A percentile compares a stretch with the other conserved stretches of the same genome.
Evolutionary conservation across 2,329 filamentous ascomycete genomes (phyloP).

Genomic region (Akanthomyces dipterigenus): DNA sequence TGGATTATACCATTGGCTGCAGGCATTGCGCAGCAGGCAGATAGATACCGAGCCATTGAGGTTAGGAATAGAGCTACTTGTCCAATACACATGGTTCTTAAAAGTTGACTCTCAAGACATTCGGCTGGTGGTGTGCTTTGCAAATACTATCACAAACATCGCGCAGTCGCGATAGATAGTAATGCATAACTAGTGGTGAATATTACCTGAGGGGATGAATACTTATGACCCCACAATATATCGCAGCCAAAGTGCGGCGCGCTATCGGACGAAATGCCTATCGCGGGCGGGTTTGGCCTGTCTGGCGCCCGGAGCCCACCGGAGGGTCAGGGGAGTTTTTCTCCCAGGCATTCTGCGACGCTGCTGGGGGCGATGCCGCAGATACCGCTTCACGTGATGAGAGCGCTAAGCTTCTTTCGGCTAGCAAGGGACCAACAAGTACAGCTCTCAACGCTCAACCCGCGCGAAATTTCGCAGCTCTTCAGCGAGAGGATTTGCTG

Average conservation of each 20-base stretch:
- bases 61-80: neutral
- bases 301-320: conserved; percentile 6
- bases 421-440: conserved; percentile 32
- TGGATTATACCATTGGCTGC: conserved; percentile 5
- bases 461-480: conserved; percentile 39
- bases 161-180: neutral
- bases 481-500: conserved; percentile 24
- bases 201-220: neutral
- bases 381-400: conserved; percentile 20
- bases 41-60: neutral
- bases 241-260: neutral
- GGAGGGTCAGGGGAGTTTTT: conserved; percentile 13
- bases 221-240: neutral
- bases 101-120: neutral
- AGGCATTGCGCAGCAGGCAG: neutral
- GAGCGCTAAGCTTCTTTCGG: conserved; percentile 19
- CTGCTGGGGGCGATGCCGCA: neutral
- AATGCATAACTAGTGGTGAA: neutral
- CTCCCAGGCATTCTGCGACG: neutral
- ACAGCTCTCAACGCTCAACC: conserved; percentile 33
- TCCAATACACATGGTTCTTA: neutral
- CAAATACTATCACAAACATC: neutral
- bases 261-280: conserved; percentile 5
- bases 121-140: neutral
- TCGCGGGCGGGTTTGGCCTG: conserved; percentile 3